Percentiles rank a stretch among this genome's conserved stretches.
Conservation (phyloP, 192 early-diverging fungal species). For the Gamsiella multidivaricata region DNA sequence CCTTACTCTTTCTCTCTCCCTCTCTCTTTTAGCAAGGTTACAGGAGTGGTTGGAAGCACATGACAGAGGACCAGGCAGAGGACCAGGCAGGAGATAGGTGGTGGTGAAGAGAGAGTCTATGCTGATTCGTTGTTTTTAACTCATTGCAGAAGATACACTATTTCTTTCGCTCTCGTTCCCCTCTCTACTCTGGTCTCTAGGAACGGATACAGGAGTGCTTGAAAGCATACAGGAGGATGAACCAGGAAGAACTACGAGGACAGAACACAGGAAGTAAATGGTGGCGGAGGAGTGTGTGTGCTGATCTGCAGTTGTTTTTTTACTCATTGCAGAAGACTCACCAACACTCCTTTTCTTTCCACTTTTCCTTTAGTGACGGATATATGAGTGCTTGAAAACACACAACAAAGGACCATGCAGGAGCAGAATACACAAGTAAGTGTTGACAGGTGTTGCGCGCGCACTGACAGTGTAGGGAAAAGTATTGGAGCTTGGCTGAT, state of each 20-base stretch:
- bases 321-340: neutral
- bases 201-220: neutral
- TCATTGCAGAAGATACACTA: neutral
- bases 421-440: neutral
- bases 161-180: neutral
- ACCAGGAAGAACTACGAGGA: neutral
- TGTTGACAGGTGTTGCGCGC: neutral
- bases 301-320: neutral
- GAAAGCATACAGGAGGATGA: neutral
- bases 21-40: conserved; percentile 1
- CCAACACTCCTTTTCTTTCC: neutral
- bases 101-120: neutral
- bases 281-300: neutral
- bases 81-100: conserved; percentile 1
- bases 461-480: neutral
- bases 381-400: neutral
- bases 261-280: neutral
- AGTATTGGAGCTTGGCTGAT: neutral
- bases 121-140: neutral
- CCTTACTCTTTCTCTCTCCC: conserved; percentile 8
- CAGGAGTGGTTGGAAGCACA: conserved; percentile 1
- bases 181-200: neutral
- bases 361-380: neutral
- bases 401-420: neutral
- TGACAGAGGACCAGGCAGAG: neutral